Base-by-base conservation (phyloP, 1,139 yeast genomes). In the Yamadazyma atmosphaerica region DNA sequence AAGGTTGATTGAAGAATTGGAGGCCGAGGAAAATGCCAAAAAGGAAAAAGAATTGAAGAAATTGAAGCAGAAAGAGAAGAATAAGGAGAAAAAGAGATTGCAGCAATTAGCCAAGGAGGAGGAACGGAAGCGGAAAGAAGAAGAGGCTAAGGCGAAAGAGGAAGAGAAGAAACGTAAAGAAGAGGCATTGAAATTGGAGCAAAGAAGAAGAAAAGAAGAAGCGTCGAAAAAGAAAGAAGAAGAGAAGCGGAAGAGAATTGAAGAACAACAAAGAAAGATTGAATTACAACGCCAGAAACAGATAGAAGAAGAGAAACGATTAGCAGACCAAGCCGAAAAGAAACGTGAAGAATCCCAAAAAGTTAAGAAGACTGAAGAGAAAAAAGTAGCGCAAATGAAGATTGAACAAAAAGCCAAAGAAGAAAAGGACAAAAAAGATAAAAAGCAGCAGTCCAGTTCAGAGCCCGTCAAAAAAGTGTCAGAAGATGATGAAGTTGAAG, bases 31-130 rank as follows among this genome's bases (percentile, higher is more conserved):
- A 49, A 72, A 74, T 35, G 79, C 81, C 21, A 77, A 81, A 54
- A 79, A 77, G 53, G 89, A 83, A 48, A 79, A 79, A 34, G 92
- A 84, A 56, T 77, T 79, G 57, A 84, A 84, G 61, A 84, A 83
- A 54, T 71, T 74, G 45, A 75, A 74, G 43, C 92, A 85, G 49
- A 82, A 79, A 59, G 95, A 87, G 52, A 83, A 81, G 63, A 81
- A 83, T 41, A 82, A 83, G 56, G 94, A 86, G 51, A 86, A 85
- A 72, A 86, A 85, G 57, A 73, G 84, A 18, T 71, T 76, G 31
- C 82, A 76, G 46, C 86, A 82, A 54, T 69, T 71, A 37, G 88
- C 86, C 15, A 84, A 82, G 50, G 96, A 87, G 54, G 90, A 85
- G 49, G 95, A 86, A 56, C 71, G 77, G 36, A 68, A 67, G 36